Evolutionary conservation across 2,329 filamentous ascomycete species (phyloP).

Genomic region (Meredithiella fracta): DNA sequence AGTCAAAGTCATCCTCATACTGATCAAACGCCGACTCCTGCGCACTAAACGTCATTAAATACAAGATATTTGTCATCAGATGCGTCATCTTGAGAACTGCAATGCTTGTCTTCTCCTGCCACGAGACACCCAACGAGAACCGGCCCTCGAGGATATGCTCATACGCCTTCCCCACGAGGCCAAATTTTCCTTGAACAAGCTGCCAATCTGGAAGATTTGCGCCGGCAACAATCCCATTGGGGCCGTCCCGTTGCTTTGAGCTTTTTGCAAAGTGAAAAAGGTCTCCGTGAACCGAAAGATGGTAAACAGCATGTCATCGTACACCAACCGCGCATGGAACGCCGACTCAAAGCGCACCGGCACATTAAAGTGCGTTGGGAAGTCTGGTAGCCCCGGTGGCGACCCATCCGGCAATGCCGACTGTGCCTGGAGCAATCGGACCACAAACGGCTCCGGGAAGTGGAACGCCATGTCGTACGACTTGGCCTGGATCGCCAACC

Average conservation of each 20-base stretch:
- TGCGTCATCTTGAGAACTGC: conserved; percentile 47
- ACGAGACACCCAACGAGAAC: conserved; percentile 30
- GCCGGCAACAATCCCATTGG: conserved; percentile 37
- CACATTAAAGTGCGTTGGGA: conserved; percentile 15
- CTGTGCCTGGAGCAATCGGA: conserved; percentile 26
- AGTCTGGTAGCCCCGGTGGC: neutral
- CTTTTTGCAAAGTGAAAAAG: conserved; percentile 25
- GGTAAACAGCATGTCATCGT: conserved; percentile 39
- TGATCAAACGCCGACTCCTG: conserved; percentile 42
- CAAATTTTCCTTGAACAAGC: conserved; percentile 32
- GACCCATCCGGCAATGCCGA: neutral
- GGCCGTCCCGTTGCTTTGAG: conserved; percentile 28
- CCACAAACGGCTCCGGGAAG: conserved; percentile 45
- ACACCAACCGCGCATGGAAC: conserved; percentile 38
- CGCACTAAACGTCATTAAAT: conserved; percentile 43
- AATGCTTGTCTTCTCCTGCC: conserved; percentile 42
- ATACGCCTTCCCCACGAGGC: conserved; percentile 41
- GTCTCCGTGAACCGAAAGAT: conserved; percentile 43
- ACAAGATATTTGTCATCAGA: conserved; percentile 40
- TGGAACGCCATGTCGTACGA: conserved; percentile 54
- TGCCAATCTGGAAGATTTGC: conserved; percentile 31
- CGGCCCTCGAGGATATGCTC: conserved; percentile 36
- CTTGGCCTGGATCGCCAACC: conserved; percentile 48
- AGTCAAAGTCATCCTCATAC: conserved; percentile 34
- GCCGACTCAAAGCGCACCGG: conserved; percentile 32